A percentile compares a stretch with the other conserved stretches of the same genome.
These are phyloP conservation scores for Cladosporium phlei DNA, from an alignment of 2,329 filamentous ascomycete genomes.

Conservation along the genomic window DNA sequence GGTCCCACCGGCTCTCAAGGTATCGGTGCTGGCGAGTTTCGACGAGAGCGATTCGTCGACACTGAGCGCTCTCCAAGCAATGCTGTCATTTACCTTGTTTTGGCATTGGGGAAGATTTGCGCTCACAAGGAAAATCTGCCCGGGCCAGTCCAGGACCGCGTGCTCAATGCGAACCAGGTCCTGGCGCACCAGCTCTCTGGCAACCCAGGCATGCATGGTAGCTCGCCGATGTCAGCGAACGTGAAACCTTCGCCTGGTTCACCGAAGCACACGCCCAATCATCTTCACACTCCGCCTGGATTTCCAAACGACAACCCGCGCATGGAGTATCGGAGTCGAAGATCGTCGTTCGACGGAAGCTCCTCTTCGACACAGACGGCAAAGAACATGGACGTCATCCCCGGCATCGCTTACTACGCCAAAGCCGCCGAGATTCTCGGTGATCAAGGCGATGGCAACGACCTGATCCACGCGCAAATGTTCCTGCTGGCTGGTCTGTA, in stretches of 20 bases:
- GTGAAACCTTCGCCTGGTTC: slow-evolving; percentile 37
- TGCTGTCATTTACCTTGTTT: slow-evolving; percentile 73
- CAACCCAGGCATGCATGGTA: slow-evolving; percentile 19
- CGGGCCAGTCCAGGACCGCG: slow-evolving; percentile 52
- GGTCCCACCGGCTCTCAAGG: slow-evolving; percentile 19
- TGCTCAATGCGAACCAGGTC: slow-evolving; percentile 32
- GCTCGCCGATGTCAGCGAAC: slow-evolving; percentile 27
- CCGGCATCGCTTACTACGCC: slow-evolving; percentile 84
- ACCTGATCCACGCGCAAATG: slow-evolving; percentile 78
- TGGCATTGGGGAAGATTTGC: slow-evolving; percentile 84
- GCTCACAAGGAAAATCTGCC: slow-evolving; percentile 48
- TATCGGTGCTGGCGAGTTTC: slow-evolving; percentile 8
- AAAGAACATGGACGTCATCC: slow-evolving; percentile 66
- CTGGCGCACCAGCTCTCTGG: slow-evolving; percentile 29
- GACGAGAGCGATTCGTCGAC: slow-evolving; percentile 11
- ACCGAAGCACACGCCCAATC: slow-evolving; percentile 32
- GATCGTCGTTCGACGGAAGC: slow-evolving; percentile 29
- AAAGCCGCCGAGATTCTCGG: slow-evolving; percentile 83
- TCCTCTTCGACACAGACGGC: slow-evolving; percentile 13
- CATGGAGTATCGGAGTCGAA: slow-evolving; percentile 27
- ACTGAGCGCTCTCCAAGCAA: slow-evolving; percentile 67
- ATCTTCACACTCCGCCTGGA: slow-evolving; percentile 28
- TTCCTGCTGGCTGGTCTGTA: slow-evolving; percentile 82
- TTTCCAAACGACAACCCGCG: background rate
- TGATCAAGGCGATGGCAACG: slow-evolving; percentile 70